phyloP scores from a whole-genome alignment of 2,329 filamentous ascomycete species.

The Diplodia sapinea region DNA sequence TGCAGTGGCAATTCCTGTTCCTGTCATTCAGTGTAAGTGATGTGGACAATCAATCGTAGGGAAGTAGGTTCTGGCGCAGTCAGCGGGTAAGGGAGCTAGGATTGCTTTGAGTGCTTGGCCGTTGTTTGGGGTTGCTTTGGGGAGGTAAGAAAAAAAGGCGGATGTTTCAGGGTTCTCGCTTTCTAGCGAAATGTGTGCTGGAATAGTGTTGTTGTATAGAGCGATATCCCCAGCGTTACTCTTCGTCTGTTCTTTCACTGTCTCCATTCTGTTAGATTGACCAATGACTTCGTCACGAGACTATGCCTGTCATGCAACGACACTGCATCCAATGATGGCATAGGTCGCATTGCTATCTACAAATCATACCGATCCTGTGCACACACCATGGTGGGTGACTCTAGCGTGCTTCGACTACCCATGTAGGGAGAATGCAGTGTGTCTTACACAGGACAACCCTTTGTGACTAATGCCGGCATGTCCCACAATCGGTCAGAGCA shows the following conservation, averaged over 20 bases:
- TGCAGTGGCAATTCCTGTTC: constrained; percentile 10
- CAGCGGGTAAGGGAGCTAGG: constrained; percentile 8
- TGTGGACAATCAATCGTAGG: background rate
- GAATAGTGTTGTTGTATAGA: constrained; percentile 27
- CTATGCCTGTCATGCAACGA: background rate
- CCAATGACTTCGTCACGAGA: constrained; percentile 11
- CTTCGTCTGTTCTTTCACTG: background rate
- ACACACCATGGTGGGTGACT: background rate
- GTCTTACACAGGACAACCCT: background rate
- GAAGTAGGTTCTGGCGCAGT: background rate
- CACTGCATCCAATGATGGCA: background rate
- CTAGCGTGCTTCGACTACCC: background rate
- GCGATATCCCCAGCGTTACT: constrained; percentile 29
- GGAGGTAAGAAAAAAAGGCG: constrained; percentile 18
- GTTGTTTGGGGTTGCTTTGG: constrained; percentile 18
- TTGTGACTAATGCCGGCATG: background rate
- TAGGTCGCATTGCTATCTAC: background rate
- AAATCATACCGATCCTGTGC: background rate
- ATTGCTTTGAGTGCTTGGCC: constrained; percentile 16
- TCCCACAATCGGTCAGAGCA: background rate
- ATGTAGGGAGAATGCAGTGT: background rate
- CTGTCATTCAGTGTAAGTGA: constrained; percentile 11
- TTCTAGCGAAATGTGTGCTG: constrained; percentile 18
- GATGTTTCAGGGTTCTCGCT: constrained; percentile 23
- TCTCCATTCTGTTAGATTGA: constrained; percentile 12